Conservation (phyloP, 306 rosid genomes). For the Lablab purpureus region DNA sequence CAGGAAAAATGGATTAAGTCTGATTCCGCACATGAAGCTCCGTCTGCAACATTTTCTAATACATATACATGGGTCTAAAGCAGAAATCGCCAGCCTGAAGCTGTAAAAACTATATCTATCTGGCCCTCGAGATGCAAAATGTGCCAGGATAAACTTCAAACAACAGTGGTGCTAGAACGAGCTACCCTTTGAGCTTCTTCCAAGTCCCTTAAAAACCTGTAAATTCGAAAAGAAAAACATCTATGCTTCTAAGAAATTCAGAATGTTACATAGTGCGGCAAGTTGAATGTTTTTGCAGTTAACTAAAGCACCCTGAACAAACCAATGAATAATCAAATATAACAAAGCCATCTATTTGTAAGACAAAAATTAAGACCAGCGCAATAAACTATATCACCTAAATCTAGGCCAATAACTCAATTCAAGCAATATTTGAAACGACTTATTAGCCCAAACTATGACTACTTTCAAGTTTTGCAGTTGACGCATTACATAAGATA, state of each 20-base stretch:
- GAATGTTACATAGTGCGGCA: constrained; percentile 18
- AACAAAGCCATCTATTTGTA: constrained; percentile 23
- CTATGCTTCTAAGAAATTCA: constrained; percentile 40
- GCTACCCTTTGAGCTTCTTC: constrained; percentile 93
- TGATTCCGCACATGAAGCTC: constrained; percentile 44
- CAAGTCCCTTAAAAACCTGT: constrained; percentile 92
- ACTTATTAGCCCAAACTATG: constrained; percentile 27
- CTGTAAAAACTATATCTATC: constrained; percentile 39
- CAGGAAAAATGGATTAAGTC: constrained; percentile 35
- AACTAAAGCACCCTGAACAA: constrained; percentile 37
- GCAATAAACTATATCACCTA: constrained; percentile 23
- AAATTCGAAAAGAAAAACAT: constrained; percentile 24
- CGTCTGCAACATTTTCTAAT: constrained; percentile 31
- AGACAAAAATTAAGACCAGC: constrained; percentile 24
- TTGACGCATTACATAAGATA: constrained; percentile 36
- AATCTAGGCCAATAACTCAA: constrained; percentile 22
- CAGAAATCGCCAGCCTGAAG: constrained; percentile 37
- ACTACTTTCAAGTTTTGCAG: constrained; percentile 37
- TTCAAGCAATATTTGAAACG: constrained; percentile 27
- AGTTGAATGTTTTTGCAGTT: constrained; percentile 18
- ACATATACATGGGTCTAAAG: constrained; percentile 33
- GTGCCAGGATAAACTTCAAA: constrained; percentile 55
- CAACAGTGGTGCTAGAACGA: constrained; percentile 63
- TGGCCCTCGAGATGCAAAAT: constrained; percentile 40
- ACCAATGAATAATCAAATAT: constrained; percentile 20